Conservation (phyloP, 108 stramenopile species). For the Stephanodiscus minutulus region DNA sequence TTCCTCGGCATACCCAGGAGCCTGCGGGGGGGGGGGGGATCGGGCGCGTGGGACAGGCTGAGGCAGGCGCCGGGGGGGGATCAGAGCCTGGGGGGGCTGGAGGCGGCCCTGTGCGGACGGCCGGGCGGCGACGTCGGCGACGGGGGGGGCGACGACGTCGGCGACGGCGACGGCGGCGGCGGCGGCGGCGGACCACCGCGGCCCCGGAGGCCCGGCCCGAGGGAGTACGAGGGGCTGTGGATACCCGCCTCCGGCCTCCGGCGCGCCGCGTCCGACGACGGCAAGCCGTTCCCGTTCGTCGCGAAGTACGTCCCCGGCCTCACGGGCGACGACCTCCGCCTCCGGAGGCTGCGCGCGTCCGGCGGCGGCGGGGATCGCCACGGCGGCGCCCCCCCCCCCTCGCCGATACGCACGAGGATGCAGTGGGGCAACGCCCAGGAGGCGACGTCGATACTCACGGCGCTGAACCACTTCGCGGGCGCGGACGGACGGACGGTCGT, state of each 20-base stretch:
- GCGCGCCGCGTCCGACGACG: not conserved
- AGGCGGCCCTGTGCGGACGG: conserved; percentile 49
- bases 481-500: conserved; percentile 45
- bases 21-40: conserved; percentile 62
- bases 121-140: not conserved
- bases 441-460: conserved; percentile 78
- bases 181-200: conserved; percentile 2
- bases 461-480: conserved; percentile 77
- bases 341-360: conserved; percentile 22
- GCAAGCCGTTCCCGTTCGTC: conserved; percentile 55
- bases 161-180: conserved; percentile 6
- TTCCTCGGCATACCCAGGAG: conserved; percentile 64
- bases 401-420: conserved; percentile 62
- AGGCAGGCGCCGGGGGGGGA: conserved; percentile 29
- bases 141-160: not conserved
- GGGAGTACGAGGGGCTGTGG: conserved; percentile 33
- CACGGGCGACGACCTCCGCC: conserved; percentile 41
- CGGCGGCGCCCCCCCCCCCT: conserved; percentile 8
- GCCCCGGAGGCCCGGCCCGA: conserved; percentile 30
- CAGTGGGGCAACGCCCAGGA: conserved; percentile 88
- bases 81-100: conserved; percentile 60
- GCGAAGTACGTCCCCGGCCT: conserved; percentile 65
- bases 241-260: conserved; percentile 14
- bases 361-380: conserved; percentile 21
- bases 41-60: conserved; percentile 73